Evolutionary conservation across 2,329 filamentous ascomycete genomes (phyloP), one percentile per base, ranked within the genome.

Genomic region (Lanzia echinophila): DNA sequence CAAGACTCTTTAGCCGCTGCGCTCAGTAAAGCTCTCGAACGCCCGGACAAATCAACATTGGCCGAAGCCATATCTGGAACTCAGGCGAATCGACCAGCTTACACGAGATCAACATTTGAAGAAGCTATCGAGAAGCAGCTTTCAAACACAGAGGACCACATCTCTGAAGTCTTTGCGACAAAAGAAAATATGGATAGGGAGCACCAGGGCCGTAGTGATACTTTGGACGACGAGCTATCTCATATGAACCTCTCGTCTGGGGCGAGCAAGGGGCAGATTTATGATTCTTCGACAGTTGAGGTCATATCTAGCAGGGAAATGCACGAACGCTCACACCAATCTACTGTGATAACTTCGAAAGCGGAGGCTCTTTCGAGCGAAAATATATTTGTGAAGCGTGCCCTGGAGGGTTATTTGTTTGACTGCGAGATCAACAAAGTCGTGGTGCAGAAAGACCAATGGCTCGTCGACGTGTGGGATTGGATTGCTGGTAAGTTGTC

Each of bases 391-490:
- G 69, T 85, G 10, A 69, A 81, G 36, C 78, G 83, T 15, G 79
- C 81, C 7, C 79, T 79, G 58, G 80, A 82, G 60, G 78, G 75
- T 52, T 86, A 86, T 58, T 69, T 85, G 0, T 84, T 86, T 57
- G 74, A 90, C 62, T 83, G 82, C 55, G 70, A 71, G 15, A 78
- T 73, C 46, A 94, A 94, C 63, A 78, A 79, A 57, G 71, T 76
- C 6, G 78, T 91, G n/a, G 77, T 87, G 1, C 73, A 77, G 6
- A 86, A 89, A 56, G 84, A 91, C 63, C 81, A 79, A 31, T 88
- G 87, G 81, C 73, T 92, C n/a, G 78, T 83, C 54, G 85, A 87
- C 53, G 73, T 88, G n/a, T 95, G 89, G 89, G 79, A 82, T 45
- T 88, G 87, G 76, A 75, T 91, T 46, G 76, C 79, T 55, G 82